Evolutionary conservation across 805 yeast species (phyloP), one percentile per base, ranked within the genome.

Genomic region (Cyberlindnera lachancei): DNA sequence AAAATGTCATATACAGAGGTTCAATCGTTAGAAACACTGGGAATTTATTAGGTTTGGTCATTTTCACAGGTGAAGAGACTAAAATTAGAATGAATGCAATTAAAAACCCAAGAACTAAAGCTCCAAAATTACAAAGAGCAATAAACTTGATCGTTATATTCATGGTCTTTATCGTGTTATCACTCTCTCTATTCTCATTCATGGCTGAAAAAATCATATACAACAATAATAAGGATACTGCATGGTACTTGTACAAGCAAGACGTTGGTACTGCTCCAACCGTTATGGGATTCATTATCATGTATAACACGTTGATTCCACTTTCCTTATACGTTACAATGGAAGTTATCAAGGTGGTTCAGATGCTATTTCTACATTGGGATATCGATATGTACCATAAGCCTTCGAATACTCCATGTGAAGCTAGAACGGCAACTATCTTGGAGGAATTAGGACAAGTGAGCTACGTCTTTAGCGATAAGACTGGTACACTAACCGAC

Each of bases 391-490:
- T 92, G 95, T 92, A 90, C 50, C 85, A 92, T 53, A 66, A 65
- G 13, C 81, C 74, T 20, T 70, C 86, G 7, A 75, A 92, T 48
- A 92, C 95, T 0, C 95, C 95, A 0, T 90, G 95, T 29, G 95
- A 84, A 46, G 94, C 96, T 0, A 78, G 90, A 53, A 88, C 97
- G 0, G 95, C 97, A 0, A 84, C 96, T 0, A 86, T 92, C 44
- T 70, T 92, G 42, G 99, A 92, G 54, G 98, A 92, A 58, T 64
- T 92, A 46, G 99, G 99, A 3, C 99, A 92, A 54, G 96, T 94
- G 1, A 80, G 95, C 30, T 88, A 90, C 52, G 71, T 92, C 4
- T 92, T 92, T 55, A 83, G 95, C 38, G 99, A 92, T 58, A 92
- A 92, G 56, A 92, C 98, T 0, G 99, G 99, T 8, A 92, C 99